These are phyloP conservation scores for Monosporascus sp. DNA, from an alignment of 2,329 filamentous ascomycete species.

Conservation along the genomic window DNA sequence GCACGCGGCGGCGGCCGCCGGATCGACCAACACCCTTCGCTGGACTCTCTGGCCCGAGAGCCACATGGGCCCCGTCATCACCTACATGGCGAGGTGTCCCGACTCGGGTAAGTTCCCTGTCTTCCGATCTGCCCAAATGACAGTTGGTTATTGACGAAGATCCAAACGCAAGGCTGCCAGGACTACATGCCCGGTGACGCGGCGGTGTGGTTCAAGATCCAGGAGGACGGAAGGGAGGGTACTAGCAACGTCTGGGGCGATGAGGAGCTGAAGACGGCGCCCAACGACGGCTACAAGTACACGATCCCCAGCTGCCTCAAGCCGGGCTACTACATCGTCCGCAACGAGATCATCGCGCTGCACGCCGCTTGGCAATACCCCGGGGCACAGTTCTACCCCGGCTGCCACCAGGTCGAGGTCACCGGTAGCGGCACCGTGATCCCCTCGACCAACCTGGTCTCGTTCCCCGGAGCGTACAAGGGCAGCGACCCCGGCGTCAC, in stretches of 20 bases:
- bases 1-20: conserved; percentile 47
- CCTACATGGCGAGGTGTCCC: conserved; percentile 56
- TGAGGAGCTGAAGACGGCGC: conserved; percentile 37
- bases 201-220: conserved; percentile 53
- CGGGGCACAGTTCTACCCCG: conserved; percentile 53
- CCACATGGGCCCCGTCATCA: conserved; percentile 50
- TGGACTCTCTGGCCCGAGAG: conserved; percentile 50
- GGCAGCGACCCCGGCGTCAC: conserved; percentile 44
- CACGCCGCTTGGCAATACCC: conserved; percentile 34
- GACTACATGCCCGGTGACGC: conserved; percentile 16
- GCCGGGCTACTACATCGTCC: conserved; percentile 51
- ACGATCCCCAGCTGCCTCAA: conserved; percentile 49
- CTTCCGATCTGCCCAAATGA: no score
- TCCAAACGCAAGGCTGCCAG: conserved; percentile 9
- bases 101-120: conserved; percentile 32
- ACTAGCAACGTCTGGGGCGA: conserved; percentile 45
- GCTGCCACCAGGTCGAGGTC: conserved; percentile 53
- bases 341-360: conserved; percentile 53
- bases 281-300: conserved; percentile 40
- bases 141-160: no score
- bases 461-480: conserved; percentile 50
- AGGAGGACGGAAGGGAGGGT: conserved; percentile 43
- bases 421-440: conserved; percentile 41
- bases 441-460: conserved; percentile 34
- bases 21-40: conserved; percentile 45